Evolutionary conservation across 2,329 filamentous ascomycete species (phyloP), one percentile per base, ranked within the genome.

Genomic region (Lasiodiplodia sp.): DNA sequence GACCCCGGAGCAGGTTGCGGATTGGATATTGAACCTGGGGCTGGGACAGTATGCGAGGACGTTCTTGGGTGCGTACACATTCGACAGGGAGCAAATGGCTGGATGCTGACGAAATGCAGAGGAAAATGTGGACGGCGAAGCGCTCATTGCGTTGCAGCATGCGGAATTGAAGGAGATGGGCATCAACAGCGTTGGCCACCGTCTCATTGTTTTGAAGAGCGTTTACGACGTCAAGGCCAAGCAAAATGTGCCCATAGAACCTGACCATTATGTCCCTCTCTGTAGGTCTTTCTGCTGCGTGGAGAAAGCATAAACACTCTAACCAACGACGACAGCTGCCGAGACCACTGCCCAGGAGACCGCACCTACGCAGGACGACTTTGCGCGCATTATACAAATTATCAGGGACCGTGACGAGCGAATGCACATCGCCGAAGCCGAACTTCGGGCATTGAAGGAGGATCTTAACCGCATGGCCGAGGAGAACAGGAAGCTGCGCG

Each of bases 201-300:
- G 96, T 70, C 85, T 99, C 75, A 97, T 94, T 25, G 96, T 99
- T 69, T 86, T 99, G 69, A 98, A 97, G 83, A 94, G 90, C 75
- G 94, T 98, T 67, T 98, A 97, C 82, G 94, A 98, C 77, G 91
- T 96, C 76, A 99, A 99, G 83, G 91, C 95, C 79, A 93, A 93
- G 72, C 94, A 97, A 77, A 94, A 97, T 75, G 88, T 98, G 70
- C 91, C 93, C 18, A 88, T 97, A 74, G 95, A 98, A 77, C 90
- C 91, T 70, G 95, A 97, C 75, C 93, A 98, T 79, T 99, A 97
- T 79, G 87, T 97, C 64, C 96, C 96, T 47, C 85, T 96, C 63
- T 96, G 94, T 97, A 90, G 75, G 37, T 37, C 16, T 34, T n/a
- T 21, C 53, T n/a, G 49, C 12, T 12, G 25, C 12, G 14, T 10